Base-by-base conservation (phyloP, 1,139 yeast species). In the Kodamaea fungicola region DNA sequence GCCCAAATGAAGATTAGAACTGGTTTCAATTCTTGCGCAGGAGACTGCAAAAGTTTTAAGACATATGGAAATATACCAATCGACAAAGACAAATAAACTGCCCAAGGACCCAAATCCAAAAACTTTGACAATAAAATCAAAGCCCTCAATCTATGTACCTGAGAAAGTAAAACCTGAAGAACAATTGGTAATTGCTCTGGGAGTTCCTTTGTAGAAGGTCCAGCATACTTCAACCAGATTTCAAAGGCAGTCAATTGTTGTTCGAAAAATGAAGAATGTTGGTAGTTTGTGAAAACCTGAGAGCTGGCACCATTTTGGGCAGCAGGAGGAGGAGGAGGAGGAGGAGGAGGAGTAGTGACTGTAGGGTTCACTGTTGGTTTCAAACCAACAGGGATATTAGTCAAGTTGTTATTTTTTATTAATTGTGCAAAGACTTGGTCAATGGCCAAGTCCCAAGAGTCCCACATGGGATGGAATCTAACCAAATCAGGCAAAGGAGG, bases 1-100 rank as follows among this genome's bases (percentile, higher is more conserved):
- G 97, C 96, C 99, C 99, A 92, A 41, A 92, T 92, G 51, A 90
- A 94, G 1, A 94, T 92, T 42, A 92, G 64, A 2, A 92, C 96
- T 0, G 98, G 97, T 52, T 89, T 89, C 43, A 94, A 68, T 52
- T 94, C 98, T 28, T 88, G 95, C 0, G 97, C 96, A 0, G 98
- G 97, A 42, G 95, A 84, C 57, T 92, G 98, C 27, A 92, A 64
- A 26, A 94, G 69, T 51, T 90, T 88, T 42, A 92, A 68, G 22
- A 94, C 96, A 55, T 94, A 94, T 0, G 98, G 97, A 61, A 92
- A 92, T 27, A 92, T 92, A 22, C 98, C 97, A 50, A 92, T 90
- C 3, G 96, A 86, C 28, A 92, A 67, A 0, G 97, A 95, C 30
- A 90, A 67, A 50, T 89, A 88, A 0, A 92, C 98, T 0, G 98